Evolutionary conservation across 2,329 filamentous ascomycete species (phyloP).

Genomic region (Fusarium floridanum): DNA sequence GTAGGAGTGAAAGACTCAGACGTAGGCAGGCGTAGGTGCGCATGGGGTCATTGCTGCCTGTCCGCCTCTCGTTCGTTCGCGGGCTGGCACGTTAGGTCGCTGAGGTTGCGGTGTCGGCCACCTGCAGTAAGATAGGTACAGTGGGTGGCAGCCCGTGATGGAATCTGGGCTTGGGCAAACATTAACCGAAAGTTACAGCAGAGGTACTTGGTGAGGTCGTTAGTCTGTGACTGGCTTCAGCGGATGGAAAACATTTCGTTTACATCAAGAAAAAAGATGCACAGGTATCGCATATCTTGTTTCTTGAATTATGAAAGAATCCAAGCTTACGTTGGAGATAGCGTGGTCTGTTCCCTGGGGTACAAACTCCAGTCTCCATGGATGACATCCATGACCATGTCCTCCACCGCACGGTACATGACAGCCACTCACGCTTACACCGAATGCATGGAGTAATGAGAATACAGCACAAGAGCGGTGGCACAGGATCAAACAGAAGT

Average conservation of each 20-base stretch:
- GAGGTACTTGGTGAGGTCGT: not conserved
- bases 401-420: not conserved
- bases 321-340: not conserved
- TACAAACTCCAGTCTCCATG: not conserved
- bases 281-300: not conserved
- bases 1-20: not conserved
- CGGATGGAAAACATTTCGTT: not conserved
- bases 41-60: conserved; percentile 11
- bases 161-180: not conserved
- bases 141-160: not conserved
- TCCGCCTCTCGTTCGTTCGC: not conserved
- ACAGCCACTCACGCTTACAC: not conserved
- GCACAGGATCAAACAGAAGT: not conserved
- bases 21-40: not conserved
- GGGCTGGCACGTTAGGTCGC: not conserved
- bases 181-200: not conserved
- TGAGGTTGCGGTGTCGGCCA: not conserved
- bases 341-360: not conserved
- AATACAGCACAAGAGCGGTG: not conserved
- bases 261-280: not conserved
- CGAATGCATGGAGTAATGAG: not conserved
- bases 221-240: not conserved
- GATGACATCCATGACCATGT: not conserved
- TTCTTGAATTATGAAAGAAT: not conserved
- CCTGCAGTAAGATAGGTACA: not conserved